These are phyloP conservation scores for Rhizopus arrhizus DNA, from an alignment of 371 early-diverging fungal species.

Conservation along the genomic window DNA sequence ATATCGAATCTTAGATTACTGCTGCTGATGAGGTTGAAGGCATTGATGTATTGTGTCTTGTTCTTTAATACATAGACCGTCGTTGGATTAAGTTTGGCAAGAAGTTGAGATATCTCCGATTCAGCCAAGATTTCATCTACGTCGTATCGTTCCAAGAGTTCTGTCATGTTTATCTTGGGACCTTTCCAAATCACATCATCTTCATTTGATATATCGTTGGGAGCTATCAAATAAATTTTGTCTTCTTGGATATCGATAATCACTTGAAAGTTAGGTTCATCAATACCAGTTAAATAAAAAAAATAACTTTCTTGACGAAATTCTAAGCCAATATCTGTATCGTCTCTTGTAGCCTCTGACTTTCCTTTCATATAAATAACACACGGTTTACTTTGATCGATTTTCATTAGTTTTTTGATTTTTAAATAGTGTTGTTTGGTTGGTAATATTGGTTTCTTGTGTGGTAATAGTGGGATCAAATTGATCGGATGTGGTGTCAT, in stretches of 20 bases:
- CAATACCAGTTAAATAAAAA: conserved; percentile 57
- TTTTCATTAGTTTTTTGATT: conserved; percentile 27
- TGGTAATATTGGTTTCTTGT: conserved; percentile 11
- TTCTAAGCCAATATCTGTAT: conserved; percentile 51
- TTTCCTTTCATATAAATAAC: conserved; percentile 40
- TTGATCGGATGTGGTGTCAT: conserved; percentile 36
- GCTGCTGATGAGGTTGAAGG: background rate
- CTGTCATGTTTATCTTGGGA: conserved; percentile 21
- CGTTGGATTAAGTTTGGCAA: conserved; percentile 29
- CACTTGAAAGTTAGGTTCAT: conserved; percentile 52
- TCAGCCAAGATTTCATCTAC: conserved; percentile 48
- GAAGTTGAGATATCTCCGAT: conserved; percentile 27
- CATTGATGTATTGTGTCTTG: background rate
- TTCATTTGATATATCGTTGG: conserved; percentile 33
- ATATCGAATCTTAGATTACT: conserved; percentile 3
- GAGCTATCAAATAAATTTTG: conserved; percentile 45
- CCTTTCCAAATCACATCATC: conserved; percentile 55
- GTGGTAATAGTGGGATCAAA: conserved; percentile 4
- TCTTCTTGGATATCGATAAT: conserved; percentile 39
- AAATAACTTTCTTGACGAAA: conserved; percentile 62
- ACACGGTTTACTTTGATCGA: background rate
- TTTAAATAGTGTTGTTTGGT: conserved; percentile 37
- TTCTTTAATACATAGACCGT: conserved; percentile 27
- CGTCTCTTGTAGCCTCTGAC: conserved; percentile 36
- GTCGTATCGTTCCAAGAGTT: conserved; percentile 44